Evolutionary conservation across 2,329 filamentous ascomycete species (phyloP).

Genomic region (Trichoderma arundinaceum): DNA sequence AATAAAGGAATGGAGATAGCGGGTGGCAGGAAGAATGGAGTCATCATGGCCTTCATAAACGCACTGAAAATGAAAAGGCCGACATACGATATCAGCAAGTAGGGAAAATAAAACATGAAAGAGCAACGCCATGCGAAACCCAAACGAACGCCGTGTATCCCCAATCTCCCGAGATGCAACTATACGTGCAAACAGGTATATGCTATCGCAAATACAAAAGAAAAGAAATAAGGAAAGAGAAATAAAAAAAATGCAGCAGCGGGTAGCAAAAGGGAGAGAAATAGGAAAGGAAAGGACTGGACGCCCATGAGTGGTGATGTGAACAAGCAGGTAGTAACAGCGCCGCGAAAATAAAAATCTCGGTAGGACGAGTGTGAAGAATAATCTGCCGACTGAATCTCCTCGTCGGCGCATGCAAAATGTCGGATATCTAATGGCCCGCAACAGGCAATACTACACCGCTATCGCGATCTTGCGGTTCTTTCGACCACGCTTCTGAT

Average conservation of each 20-base stretch:
- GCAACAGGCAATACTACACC: constrained; percentile 57
- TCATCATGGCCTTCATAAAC: constrained; percentile 28
- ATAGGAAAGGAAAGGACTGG: neutral
- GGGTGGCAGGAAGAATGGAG: constrained; percentile 25
- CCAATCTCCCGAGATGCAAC: constrained; percentile 26
- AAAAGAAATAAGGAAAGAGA: constrained; percentile 15
- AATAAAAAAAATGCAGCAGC: constrained; percentile 16
- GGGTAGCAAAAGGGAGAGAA: constrained; percentile 11
- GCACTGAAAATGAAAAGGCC: constrained; percentile 4
- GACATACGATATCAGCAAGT: neutral
- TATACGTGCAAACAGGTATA: constrained; percentile 28
- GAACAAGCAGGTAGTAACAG: constrained; percentile 5
- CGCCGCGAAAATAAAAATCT: constrained; percentile 7
- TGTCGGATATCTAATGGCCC: constrained; percentile 39
- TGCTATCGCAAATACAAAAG: constrained; percentile 26
- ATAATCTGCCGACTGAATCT: neutral
- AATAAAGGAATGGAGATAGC: constrained; percentile 12
- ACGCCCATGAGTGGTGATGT: constrained; percentile 27
- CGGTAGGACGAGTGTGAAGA: constrained; percentile 1
- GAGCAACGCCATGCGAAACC: constrained; percentile 29
- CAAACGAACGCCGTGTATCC: constrained; percentile 31
- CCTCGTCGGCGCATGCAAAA: neutral
- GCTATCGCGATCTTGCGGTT: constrained; percentile 57
- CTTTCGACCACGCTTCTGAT: constrained; percentile 45
- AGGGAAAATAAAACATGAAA: constrained; percentile 4